phyloP scores from a whole-genome alignment of 208 protist genomes.

The Trypanosoma cruzi region DNA sequence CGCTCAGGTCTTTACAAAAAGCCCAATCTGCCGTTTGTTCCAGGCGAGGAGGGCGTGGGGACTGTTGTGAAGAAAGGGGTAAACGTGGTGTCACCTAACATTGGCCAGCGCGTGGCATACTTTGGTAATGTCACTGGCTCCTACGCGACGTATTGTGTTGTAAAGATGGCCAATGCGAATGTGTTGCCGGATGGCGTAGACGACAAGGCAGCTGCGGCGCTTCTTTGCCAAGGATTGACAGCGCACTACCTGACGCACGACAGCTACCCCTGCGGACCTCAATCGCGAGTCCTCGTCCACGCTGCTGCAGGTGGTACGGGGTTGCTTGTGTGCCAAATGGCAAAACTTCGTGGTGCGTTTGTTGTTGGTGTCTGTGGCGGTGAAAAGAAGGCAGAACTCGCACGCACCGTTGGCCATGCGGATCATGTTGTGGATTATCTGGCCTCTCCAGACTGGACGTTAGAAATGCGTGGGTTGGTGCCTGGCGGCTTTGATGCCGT shows the following conservation, averaged over 20 bases:
- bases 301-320: constrained; percentile 89
- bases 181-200: constrained; percentile 56
- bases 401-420: constrained; percentile 37
- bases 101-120: constrained; percentile 82
- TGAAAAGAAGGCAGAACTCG: constrained; percentile 67
- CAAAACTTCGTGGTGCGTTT: constrained; percentile 85
- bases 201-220: constrained; percentile 53
- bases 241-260: constrained; percentile 86
- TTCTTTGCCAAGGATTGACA: constrained; percentile 85
- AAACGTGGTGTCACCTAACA: constrained; percentile 7
- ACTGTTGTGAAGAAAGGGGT: constrained; percentile 46
- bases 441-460: constrained; percentile 49
- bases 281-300: constrained; percentile 78
- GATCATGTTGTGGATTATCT: constrained; percentile 84
- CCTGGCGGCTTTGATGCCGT: constrained; percentile 79
- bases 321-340: constrained; percentile 89
- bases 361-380: constrained; percentile 90
- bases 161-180: constrained; percentile 5
- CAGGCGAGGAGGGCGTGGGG: constrained; percentile 82
- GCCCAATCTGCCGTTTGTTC: constrained; percentile 60
- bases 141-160: constrained; percentile 73
- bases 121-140: constrained; percentile 42
- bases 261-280: constrained; percentile 49
- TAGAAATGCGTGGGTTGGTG: constrained; percentile 47
- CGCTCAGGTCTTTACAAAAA: constrained; percentile 81